These are phyloP conservation scores for Chrysoporthe puriensis DNA, from an alignment of 2,329 filamentous ascomycete genomes.

Conservation along the genomic window DNA sequence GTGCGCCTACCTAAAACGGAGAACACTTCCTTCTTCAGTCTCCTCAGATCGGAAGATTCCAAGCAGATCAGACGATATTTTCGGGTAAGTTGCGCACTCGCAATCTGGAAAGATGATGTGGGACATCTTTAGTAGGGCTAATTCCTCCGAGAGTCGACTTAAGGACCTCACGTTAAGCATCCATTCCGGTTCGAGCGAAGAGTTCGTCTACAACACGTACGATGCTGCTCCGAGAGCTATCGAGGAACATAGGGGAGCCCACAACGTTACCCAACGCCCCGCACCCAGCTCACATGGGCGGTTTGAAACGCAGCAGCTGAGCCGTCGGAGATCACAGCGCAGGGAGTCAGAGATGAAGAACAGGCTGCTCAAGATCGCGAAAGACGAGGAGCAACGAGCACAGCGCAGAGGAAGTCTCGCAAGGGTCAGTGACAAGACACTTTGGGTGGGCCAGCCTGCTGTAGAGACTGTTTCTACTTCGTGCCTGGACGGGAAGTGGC, in stretches of 20 bases:
- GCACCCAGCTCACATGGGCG: neutral
- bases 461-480: neutral
- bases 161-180: neutral
- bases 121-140: neutral
- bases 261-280: neutral
- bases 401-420: neutral
- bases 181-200: neutral
- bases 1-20: neutral
- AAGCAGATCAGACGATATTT: neutral
- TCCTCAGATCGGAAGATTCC: neutral
- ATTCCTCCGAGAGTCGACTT: neutral
- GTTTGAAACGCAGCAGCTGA: neutral
- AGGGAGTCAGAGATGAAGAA: neutral
- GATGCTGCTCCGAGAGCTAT: neutral
- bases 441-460: neutral
- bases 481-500: conserved; percentile 38
- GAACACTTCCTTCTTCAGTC: neutral
- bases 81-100: neutral
- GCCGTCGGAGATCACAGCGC: neutral
- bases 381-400: neutral
- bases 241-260: neutral
- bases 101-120: neutral
- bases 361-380: neutral
- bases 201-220: neutral
- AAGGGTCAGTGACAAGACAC: neutral